Evolutionary conservation across 805 yeast species (phyloP).

Genomic region (Clavispora asparagi): DNA sequence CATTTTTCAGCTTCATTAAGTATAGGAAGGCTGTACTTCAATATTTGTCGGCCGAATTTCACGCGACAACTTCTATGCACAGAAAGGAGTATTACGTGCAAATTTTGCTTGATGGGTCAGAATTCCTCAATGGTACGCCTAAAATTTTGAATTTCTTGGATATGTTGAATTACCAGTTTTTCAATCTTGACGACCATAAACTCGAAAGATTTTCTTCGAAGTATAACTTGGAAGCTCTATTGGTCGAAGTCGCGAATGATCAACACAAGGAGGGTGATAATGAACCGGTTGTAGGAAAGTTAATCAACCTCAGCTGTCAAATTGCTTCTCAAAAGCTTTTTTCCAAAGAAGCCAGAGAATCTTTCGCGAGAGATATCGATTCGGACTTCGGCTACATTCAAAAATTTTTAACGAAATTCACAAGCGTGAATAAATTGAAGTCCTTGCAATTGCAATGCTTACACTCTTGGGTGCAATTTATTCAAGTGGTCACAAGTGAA

Average conservation of each 20-base stretch:
- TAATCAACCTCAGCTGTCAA: constrained; percentile 19
- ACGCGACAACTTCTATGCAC: constrained; percentile 45
- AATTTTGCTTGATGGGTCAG: constrained; percentile 46
- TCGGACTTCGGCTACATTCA: constrained; percentile 23
- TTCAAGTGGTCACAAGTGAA: constrained; percentile 67
- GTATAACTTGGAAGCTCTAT: constrained; percentile 29
- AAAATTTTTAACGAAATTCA: constrained; percentile 39
- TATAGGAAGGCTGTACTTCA: constrained; percentile 60
- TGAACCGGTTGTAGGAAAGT: constrained; percentile 17
- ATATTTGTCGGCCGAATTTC: constrained; percentile 69
- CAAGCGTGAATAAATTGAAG: constrained; percentile 44
- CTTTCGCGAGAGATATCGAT: constrained; percentile 23
- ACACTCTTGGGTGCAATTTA: constrained; percentile 79
- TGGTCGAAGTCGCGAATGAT: constrained; percentile 29
- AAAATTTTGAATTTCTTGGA: constrained; percentile 68
- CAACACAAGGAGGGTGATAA: constrained; percentile 3
- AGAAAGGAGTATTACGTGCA: constrained; percentile 49
- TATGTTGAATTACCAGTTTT: constrained; percentile 49
- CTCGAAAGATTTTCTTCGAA: constrained; percentile 21
- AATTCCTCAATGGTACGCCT: constrained; percentile 55
- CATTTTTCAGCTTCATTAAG: constrained; percentile 56
- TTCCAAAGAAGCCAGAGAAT: constrained; percentile 16
- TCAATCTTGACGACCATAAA: constrained; percentile 39
- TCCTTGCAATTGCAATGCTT: constrained; percentile 55
- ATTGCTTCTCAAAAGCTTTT: constrained; percentile 10